Conservation (phyloP, 2,329 filamentous ascomycete species). For the Talaromyces sp. region DNA sequence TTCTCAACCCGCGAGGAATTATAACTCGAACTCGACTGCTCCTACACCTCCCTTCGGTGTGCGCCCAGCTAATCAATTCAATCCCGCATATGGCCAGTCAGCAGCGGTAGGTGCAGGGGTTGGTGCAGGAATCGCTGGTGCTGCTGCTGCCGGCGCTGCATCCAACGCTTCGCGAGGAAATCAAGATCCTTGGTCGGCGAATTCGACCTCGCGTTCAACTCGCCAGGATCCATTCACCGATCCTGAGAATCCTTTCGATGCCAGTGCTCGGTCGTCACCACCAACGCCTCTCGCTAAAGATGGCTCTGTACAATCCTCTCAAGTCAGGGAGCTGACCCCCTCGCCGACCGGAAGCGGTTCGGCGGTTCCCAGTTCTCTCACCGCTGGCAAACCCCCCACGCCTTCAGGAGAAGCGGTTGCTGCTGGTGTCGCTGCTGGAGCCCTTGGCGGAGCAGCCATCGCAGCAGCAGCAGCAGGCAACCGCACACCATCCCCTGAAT, state of each 20-base stretch:
- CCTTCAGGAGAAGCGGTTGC: constrained; percentile 3
- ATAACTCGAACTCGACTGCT: constrained; percentile 34
- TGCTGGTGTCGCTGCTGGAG: constrained; percentile 35
- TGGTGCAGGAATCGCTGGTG: constrained; percentile 14
- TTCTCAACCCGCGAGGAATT: constrained; percentile 22
- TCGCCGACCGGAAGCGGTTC: constrained; percentile 7
- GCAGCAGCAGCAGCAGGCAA: constrained; percentile 23
- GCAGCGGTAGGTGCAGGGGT: constrained; percentile 18
- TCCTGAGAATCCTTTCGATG: constrained; percentile 67
- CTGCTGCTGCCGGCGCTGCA: constrained; percentile 6
- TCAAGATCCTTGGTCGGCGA: constrained; percentile 6
- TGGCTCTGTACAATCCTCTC: constrained; percentile 19
- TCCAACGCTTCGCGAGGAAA: constrained; percentile 26
- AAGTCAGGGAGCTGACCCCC: constrained; percentile 38
- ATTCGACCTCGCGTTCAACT: not conserved
- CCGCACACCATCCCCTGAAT: constrained; percentile 19
- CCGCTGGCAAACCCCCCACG: not conserved
- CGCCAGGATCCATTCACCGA: constrained; percentile 47
- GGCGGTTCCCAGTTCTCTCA: not conserved
- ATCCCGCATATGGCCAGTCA: constrained; percentile 58
- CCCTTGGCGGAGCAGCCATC: constrained; percentile 36
- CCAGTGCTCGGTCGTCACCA: constrained; percentile 48
- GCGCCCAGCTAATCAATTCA: constrained; percentile 78
- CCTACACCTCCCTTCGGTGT: constrained; percentile 75
- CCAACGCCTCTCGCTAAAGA: constrained; percentile 14